phyloP scores from a whole-genome alignment of 75 land plant genomes.

The Isoetes taiwanensis region DNA sequence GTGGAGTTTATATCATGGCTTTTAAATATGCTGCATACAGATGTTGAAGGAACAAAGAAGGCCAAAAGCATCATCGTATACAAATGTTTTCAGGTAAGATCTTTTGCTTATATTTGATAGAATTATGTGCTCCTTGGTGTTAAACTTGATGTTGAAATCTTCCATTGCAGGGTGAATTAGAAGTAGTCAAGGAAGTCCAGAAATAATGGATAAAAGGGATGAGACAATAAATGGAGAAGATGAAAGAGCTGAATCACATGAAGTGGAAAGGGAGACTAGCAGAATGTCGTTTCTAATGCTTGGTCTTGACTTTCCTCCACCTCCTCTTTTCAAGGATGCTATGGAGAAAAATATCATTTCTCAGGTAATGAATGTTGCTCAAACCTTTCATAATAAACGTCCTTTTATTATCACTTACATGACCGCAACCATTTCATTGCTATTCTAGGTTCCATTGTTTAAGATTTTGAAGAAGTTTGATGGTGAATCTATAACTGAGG shows the following conservation, averaged over 20 bases:
- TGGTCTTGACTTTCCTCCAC: conserved; percentile 94
- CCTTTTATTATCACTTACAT: neutral
- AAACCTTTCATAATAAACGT: too few relatives aligned
- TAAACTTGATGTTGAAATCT: too few relatives aligned
- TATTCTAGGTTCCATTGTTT: conserved; percentile 76
- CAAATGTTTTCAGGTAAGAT: conserved; percentile 80
- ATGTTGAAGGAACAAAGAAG: conserved; percentile 60
- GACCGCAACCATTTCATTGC: neutral
- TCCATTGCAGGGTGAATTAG: conserved; percentile 67
- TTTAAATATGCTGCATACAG: conserved; percentile 77
- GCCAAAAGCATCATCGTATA: conserved; percentile 57
- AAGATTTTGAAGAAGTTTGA: conserved; percentile 97
- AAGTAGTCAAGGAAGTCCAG: conserved; percentile 78
- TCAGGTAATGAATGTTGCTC: conserved; percentile 69
- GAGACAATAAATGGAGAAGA: neutral
- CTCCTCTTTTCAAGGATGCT: conserved; percentile 93
- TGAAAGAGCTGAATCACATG: conserved; percentile 17
- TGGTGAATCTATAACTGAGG: conserved; percentile 84
- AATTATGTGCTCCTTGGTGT: too few relatives aligned
- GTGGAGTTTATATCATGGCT: conserved; percentile 99
- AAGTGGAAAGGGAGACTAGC: conserved; percentile 39
- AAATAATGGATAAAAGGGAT: too few relatives aligned
- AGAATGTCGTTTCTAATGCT: conserved; percentile 95
- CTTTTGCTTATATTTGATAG: too few relatives aligned
- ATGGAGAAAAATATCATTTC: conserved; percentile 99